Base-by-base conservation (phyloP, 441 rosid species). In the Corymbia citriodora region DNA sequence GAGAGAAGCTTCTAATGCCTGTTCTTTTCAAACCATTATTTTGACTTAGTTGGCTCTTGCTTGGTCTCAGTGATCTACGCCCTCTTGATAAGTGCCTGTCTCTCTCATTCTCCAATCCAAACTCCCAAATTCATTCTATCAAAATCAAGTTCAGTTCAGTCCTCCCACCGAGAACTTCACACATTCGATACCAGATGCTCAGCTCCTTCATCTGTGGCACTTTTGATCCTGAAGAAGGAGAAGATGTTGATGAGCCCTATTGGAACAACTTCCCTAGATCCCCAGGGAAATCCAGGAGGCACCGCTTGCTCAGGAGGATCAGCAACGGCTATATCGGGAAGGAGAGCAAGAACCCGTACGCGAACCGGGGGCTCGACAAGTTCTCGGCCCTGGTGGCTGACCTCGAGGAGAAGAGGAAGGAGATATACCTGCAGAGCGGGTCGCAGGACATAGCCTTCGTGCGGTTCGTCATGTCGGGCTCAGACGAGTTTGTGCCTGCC, bases 351-450 rank as follows among this genome's bases (percentile, higher is more conserved):
- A 50, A 90, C 68, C 91, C 88, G 19, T 87, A 87, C 16, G 65
- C 89, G 1, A 87, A 55, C 48, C 48, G 29, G 5, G 89, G 86
- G 89, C 91, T 90, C 10, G 89, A 87, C 81, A 87, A 90, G 85
- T 85, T 87, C 88, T n/a, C 91, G 4, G 87, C 63, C 17, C 91
- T 90, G 6, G 33, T 90, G 86, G 61, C 85, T 48, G 55, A 90
- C 54, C 91, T 87, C 15, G 82, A 90, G 87, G 88, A 90, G 88
- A 90, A 21, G 89, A 90, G 85, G 91, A 63, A 89, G 82, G 87
- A 68, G 53, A 87, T 87, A 87, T 87, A 87, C 88, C 70, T 87
- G 31, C 88, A 57, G 9, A 87, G 88, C 52, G 72, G 50, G 18
- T 87, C 88, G 1, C 52, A 3, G 88, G 89, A 87, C 52, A 70